These are phyloP conservation scores for Endogone sp. DNA, from an alignment of 192 early-diverging fungal species.

Conservation along the genomic window DNA sequence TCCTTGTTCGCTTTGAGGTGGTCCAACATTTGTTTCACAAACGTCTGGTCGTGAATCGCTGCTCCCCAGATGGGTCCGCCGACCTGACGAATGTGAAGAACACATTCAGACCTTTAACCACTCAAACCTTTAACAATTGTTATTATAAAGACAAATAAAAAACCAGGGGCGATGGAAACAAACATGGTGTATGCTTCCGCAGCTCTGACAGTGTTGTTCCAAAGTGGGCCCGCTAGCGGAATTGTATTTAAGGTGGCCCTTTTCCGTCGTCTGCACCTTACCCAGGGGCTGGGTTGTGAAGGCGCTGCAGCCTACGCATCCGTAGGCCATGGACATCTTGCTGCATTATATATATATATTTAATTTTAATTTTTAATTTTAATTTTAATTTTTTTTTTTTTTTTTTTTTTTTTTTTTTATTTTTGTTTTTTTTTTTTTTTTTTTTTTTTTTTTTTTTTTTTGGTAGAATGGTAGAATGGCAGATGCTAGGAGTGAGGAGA, in stretches of 20 bases:
- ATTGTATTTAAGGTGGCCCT: constrained; percentile 62
- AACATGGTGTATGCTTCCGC: constrained; percentile 70
- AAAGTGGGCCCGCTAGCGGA: constrained; percentile 60
- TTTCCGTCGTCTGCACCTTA: constrained; percentile 43
- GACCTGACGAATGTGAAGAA: constrained; percentile 41
- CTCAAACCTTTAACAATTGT: no score
- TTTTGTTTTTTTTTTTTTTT: no score
- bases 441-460: no score
- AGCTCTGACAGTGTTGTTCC: constrained; percentile 64
- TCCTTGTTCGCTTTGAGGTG: constrained; percentile 54
- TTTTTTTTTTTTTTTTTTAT: no score
- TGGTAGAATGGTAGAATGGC: neutral
- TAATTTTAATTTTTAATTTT: neutral
- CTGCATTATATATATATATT: constrained; percentile 31
- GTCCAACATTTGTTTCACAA: constrained; percentile 79
- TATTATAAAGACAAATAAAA: neutral
- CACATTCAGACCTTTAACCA: neutral
- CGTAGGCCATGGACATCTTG: constrained; percentile 79
- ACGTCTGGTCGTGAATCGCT: constrained; percentile 78
- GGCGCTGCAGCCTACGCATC: constrained; percentile 79
- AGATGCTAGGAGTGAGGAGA: neutral
- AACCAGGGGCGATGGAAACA: constrained; percentile 13
- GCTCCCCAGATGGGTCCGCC: constrained; percentile 92
- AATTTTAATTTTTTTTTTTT: no score
- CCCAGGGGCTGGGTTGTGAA: constrained; percentile 76